These are phyloP conservation scores for Pyricularia pennisetigena DNA, from an alignment of 2,329 filamentous ascomycete genomes.

Conservation along the genomic window DNA sequence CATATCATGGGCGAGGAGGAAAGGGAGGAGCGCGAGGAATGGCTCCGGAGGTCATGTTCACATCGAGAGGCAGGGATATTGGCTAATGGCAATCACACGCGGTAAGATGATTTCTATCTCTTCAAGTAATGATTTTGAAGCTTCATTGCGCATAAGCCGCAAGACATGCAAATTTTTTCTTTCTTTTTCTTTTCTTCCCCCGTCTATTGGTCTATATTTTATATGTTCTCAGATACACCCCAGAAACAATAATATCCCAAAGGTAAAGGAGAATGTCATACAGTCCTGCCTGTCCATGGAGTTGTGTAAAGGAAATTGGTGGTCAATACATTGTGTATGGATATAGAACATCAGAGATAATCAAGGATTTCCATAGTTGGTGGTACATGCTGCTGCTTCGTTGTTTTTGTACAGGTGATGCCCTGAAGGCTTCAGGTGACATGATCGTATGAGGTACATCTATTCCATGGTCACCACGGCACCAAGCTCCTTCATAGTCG, in stretches of 20 bases:
- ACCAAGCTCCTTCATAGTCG: slow-evolving; percentile 85
- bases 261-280: not conserved
- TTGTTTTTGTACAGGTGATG: not conserved
- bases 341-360: slow-evolving; percentile 4
- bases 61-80: slow-evolving; percentile 16
- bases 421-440: not conserved
- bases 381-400: slow-evolving; percentile 3
- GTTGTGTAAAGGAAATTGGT: not conserved
- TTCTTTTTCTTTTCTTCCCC: too few species aligned
- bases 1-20: slow-evolving; percentile 70
- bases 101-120: not conserved
- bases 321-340: not conserved
- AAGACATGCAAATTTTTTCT: not conserved
- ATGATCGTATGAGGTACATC: slow-evolving; percentile 12
- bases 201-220: slow-evolving; percentile 1
- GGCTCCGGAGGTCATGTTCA: slow-evolving; percentile 24
- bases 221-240: not conserved
- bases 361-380: slow-evolving; percentile 3
- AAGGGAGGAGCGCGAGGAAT: slow-evolving; percentile 31
- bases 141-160: not conserved
- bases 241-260: not conserved
- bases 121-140: not conserved
- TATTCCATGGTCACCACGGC: slow-evolving; percentile 90
- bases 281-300: not conserved
- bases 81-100: not conserved